Base-by-base conservation (phyloP, 176 grass and related monocot genomes). In the Oryza rufipogon region DNA sequence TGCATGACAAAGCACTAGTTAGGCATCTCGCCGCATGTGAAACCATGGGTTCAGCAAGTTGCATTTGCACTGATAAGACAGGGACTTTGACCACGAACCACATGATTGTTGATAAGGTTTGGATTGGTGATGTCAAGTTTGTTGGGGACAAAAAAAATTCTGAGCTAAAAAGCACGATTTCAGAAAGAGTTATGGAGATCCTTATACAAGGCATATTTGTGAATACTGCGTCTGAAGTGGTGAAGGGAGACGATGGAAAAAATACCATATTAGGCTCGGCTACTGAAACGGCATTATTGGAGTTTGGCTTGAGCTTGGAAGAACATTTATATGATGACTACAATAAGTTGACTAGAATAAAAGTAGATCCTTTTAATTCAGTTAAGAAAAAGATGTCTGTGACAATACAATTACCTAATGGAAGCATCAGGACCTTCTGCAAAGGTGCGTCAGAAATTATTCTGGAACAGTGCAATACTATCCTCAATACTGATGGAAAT, bases 331-430 rank as follows among this genome's bases (percentile, higher is more conserved):
- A 84, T 68, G 20, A 49, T 39, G 88, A 93, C 25, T 86, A 87
- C 69, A 64, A 68, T 42, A 80, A 79, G 23, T 83, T 89, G 52
- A 20, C 65, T 23, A 95, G 80, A 88, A 39, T 93, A 41, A 90
- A 77, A 73, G 72, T 97, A 60, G 92, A 97, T n/a, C 95, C 95
- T 67, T 97, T 97, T 20, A 94, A 92, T 77, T 97, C 92, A 77
- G 83, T 94, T 64, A 94, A 89, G 85, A 97, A 97, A 88, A 97
- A 86, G 34, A 97, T 97, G 95, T 95, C 95, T 51, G 92, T 97
- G 42, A 64, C 91, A 56, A 77, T 98, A 85, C 70, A 78, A 47
- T 82, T 92, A 91, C 88, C 92, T 64, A 68, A 85, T 41, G 92
- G 92, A 88, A 79, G 82, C 14, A 44, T 91, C 49, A 89, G 92